These are phyloP conservation scores for Galeopsis tetrahit DNA, from an alignment of 257 asterid genomes.

Conservation along the genomic window DNA sequence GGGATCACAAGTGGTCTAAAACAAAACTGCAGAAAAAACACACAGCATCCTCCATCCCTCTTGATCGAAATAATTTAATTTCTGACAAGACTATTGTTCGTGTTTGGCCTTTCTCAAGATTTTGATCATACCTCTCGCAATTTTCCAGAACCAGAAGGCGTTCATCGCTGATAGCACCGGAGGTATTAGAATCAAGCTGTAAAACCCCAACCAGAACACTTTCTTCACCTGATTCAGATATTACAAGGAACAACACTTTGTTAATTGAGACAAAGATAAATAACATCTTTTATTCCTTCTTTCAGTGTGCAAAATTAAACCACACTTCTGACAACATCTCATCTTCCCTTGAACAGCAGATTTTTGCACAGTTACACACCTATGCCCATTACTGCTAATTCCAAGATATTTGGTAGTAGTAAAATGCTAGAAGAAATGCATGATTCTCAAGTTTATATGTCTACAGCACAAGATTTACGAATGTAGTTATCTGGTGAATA, in stretches of 20 bases:
- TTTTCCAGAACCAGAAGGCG: constrained; percentile 84
- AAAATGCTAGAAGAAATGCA: constrained; percentile 11
- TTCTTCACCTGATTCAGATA: constrained; percentile 56
- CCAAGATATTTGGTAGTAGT: constrained; percentile 14
- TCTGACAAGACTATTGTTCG: constrained; percentile 37
- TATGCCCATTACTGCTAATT: background rate
- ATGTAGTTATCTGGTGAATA: background rate
- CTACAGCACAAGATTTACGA: background rate
- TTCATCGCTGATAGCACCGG: constrained; percentile 71
- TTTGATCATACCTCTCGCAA: constrained; percentile 73
- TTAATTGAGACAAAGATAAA: background rate
- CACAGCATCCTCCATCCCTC: background rate
- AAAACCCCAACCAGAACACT: constrained; percentile 69
- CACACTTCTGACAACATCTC: background rate
- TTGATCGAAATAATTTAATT: background rate
- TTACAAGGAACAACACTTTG: background rate
- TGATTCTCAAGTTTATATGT: background rate
- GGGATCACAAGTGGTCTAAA: constrained; percentile 3
- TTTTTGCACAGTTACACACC: background rate
- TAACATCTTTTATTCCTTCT: background rate
- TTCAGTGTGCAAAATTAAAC: background rate
- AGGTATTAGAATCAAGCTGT: constrained; percentile 64
- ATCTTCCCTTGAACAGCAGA: constrained; percentile 1
- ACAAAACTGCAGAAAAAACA: constrained; percentile 32
- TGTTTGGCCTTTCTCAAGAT: constrained; percentile 71